A percentile compares a stretch with the other conserved stretches of the same genome.
Conservation (phyloP, 2,329 filamentous ascomycete genomes). For the Neonectria hederae region DNA sequence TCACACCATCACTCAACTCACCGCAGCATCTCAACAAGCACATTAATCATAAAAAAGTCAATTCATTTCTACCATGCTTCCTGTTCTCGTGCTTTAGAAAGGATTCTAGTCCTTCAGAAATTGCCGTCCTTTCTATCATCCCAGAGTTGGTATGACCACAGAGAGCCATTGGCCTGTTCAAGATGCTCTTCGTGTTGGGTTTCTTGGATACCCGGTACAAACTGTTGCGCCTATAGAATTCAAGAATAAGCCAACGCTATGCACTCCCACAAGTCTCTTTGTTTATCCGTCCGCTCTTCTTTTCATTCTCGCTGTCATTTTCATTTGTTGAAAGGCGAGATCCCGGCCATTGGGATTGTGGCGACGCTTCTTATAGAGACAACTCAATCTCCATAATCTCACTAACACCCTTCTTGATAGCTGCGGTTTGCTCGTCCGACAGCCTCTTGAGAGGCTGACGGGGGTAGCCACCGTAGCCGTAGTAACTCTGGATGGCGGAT, state of each 20-base stretch:
- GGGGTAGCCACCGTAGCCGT: constrained; percentile 82
- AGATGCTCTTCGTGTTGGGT: constrained; percentile 9
- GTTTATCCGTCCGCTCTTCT: constrained; percentile 8
- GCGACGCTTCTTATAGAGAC: constrained; percentile 49
- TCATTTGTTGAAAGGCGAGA: neutral
- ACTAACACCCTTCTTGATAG: constrained; percentile 64
- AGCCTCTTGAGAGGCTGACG: constrained; percentile 76
- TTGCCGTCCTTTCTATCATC: constrained; percentile 15
- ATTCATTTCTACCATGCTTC: constrained; percentile 11
- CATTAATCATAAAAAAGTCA: neutral
- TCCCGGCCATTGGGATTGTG: neutral
- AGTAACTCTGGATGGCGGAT: constrained; percentile 81
- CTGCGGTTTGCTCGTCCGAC: constrained; percentile 62
- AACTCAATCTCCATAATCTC: constrained; percentile 75
- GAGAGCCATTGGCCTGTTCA: constrained; percentile 10
- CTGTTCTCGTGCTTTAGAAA: constrained; percentile 6
- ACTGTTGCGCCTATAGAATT: constrained; percentile 12
- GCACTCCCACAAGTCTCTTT: constrained; percentile 16
- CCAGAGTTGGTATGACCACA: neutral
- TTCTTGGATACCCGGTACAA: constrained; percentile 18
- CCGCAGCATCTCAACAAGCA: neutral
- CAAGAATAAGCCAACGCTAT: constrained; percentile 22
- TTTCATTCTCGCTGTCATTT: neutral
- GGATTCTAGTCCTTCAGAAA: neutral
- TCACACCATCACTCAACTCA: neutral